Percentiles rank a stretch among this genome's conserved stretches.
Evolutionary conservation across 2,329 filamentous ascomycete genomes (phyloP).

Genomic region (Diaporthe sp.): DNA sequence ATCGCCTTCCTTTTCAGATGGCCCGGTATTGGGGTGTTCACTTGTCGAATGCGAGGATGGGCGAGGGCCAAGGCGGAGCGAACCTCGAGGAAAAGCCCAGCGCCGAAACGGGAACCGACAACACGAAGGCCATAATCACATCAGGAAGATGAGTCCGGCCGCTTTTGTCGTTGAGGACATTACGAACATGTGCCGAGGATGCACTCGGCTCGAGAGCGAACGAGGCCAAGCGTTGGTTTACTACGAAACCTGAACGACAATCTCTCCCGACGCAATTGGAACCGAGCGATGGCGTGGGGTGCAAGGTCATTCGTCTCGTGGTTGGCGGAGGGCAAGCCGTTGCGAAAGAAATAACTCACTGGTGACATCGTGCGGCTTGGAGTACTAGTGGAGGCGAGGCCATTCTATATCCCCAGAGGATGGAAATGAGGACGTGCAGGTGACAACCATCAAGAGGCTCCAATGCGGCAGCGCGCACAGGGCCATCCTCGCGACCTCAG

Average conservation of each 20-base stretch:
- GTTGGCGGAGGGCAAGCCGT: constrained; percentile 39
- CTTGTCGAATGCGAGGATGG: constrained; percentile 38
- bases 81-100: constrained; percentile 35
- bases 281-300: constrained; percentile 36
- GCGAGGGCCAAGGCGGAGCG: constrained; percentile 39
- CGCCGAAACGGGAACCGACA: constrained; percentile 38
- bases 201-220: constrained; percentile 35
- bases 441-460: constrained; percentile 30
- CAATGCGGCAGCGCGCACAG: constrained; percentile 24
- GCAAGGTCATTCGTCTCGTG: constrained; percentile 37
- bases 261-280: constrained; percentile 19
- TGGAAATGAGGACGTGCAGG: constrained; percentile 33
- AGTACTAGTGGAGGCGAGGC: constrained; percentile 36
- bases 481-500: constrained; percentile 40
- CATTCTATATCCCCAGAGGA: constrained; percentile 19
- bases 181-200: constrained; percentile 30
- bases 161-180: constrained; percentile 25
- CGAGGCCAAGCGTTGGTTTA: constrained; percentile 41
- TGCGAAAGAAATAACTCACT: constrained; percentile 38
- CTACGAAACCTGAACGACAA: constrained; percentile 35
- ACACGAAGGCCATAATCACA: constrained; percentile 35
- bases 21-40: constrained; percentile 22
- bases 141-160: constrained; percentile 33
- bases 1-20: not conserved
- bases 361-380: constrained; percentile 38